Percentiles rank a stretch among this genome's conserved stretches.
These are phyloP conservation scores for Curvularia lunata DNA, from an alignment of 2,329 filamentous ascomycete genomes.

Conservation along the genomic window DNA sequence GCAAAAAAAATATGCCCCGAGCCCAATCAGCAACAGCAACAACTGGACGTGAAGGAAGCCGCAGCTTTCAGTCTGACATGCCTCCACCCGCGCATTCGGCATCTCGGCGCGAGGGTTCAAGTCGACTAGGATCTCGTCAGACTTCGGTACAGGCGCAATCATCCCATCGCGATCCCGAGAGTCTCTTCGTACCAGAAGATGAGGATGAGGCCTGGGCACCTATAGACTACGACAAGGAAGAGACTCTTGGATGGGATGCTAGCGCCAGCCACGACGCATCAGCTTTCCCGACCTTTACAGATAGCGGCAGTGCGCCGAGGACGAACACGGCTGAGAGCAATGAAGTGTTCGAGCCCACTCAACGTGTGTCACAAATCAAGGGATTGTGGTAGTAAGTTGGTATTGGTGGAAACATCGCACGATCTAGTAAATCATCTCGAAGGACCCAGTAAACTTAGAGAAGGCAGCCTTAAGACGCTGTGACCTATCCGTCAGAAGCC, in stretches of 20 bases:
- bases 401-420: background rate
- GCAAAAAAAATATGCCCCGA: constrained; percentile 44
- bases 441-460: background rate
- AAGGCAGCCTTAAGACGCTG: background rate
- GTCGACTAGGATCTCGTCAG: constrained; percentile 40
- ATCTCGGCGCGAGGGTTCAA: constrained; percentile 36
- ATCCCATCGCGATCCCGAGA: constrained; percentile 66
- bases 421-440: background rate
- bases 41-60: constrained; percentile 26
- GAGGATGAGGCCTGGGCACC: constrained; percentile 80
- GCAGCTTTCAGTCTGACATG: constrained; percentile 48
- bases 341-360: constrained; percentile 70
- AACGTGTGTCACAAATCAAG: constrained; percentile 68
- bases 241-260: constrained; percentile 76
- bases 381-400: constrained; percentile 41
- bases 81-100: constrained; percentile 49
- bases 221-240: constrained; percentile 68
- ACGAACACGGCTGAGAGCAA: constrained; percentile 35
- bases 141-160: constrained; percentile 26
- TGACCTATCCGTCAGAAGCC: background rate
- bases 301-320: constrained; percentile 44
- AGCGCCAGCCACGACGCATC: constrained; percentile 59
- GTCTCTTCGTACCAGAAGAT: constrained; percentile 70
- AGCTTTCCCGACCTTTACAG: constrained; percentile 54
- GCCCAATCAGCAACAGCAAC: constrained; percentile 27